These are phyloP conservation scores for Melampsora americana DNA, from an alignment of 1,284 basidiomycete genomes.

Conservation along the genomic window DNA sequence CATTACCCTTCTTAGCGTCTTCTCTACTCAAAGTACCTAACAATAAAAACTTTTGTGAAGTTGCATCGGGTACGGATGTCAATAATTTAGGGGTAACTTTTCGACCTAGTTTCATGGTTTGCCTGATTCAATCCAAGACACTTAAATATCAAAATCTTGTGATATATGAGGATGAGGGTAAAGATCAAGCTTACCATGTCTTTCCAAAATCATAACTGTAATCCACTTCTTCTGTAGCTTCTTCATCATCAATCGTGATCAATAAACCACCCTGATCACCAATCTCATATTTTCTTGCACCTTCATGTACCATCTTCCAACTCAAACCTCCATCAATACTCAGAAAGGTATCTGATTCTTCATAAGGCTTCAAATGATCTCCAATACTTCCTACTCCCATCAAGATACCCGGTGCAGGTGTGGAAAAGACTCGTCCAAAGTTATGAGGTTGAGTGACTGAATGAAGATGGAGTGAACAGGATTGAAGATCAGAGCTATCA, in stretches of 20 bases:
- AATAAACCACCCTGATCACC: constrained; percentile 82
- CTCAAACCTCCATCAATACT: constrained; percentile 81
- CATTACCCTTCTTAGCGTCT: constrained; percentile 50
- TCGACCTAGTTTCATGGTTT: constrained; percentile 67
- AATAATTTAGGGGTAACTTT: constrained; percentile 71
- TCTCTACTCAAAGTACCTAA: constrained; percentile 68
- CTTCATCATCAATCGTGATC: constrained; percentile 82
- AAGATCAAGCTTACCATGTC: constrained; percentile 65
- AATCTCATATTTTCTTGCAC: constrained; percentile 92
- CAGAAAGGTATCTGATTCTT: constrained; percentile 88
- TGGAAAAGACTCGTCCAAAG: constrained; percentile 87
- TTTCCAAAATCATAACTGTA: constrained; percentile 84
- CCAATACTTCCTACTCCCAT: constrained; percentile 94
- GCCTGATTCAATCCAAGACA: constrained; percentile 58
- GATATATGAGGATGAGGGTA: not conserved
- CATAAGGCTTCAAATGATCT: constrained; percentile 67
- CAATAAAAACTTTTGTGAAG: constrained; percentile 85
- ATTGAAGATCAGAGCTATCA: constrained; percentile 61
- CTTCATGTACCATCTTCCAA: constrained; percentile 73
- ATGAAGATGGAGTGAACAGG: constrained; percentile 83
- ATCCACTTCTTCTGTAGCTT: constrained; percentile 66
- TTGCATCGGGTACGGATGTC: constrained; percentile 83
- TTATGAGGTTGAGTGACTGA: constrained; percentile 88
- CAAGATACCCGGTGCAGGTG: constrained; percentile 84
- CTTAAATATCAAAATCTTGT: constrained; percentile 12